Evolutionary conservation across 1,284 basidiomycete species (phyloP), one percentile per base, ranked within the genome.

Genomic region (Thecaphora thlaspeos): DNA sequence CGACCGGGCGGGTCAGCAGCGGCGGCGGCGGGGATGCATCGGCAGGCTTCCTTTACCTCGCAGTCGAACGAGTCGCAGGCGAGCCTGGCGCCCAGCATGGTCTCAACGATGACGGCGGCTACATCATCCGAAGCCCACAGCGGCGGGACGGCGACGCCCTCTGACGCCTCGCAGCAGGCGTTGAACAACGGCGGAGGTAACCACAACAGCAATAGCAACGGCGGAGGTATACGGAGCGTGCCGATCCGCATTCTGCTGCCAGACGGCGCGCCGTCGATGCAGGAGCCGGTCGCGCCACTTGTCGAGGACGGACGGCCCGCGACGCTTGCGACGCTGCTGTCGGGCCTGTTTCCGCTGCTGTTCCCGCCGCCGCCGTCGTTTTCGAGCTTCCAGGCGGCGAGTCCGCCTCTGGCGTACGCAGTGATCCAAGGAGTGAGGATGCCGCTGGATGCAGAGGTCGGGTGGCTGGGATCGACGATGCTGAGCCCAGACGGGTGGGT

Each of bases 401-500:
- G 62, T 2, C 69, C 77, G 9, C 80, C 78, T 0, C 66, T 82
- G 40, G 82, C 81, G 0, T 73, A 77, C 71, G 84, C 89, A 0
- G 78, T 96, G 43, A 82, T 93, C 17, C 92, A 96, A 76, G 94
- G 94, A 4, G 86, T 97, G n/a, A 79, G 85, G 2, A 80, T 89
- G 2, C 94, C 94, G 0, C 81, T 86, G 17, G 92, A 95, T 41
- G 83, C 90, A 1, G 92, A 96, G 73, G 83, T 97, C 73, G 90
- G 88, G 2, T 97, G 93, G 93, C 79, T 97, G 14, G 89, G 90
- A 14, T 87, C 89, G 12, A 91, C 90, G 68, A 81, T 96, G 78
- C 84, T 87, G 14, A 91, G 91, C 11, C 90, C 91, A 7, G 94
- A 97, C 75, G 94, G 94, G 8, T 97, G 93, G 93, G 51, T 64